Evolutionary conservation across 495 filamentous ascomycete genomes (phyloP).

Genomic region (Rusavskia elegans): DNA sequence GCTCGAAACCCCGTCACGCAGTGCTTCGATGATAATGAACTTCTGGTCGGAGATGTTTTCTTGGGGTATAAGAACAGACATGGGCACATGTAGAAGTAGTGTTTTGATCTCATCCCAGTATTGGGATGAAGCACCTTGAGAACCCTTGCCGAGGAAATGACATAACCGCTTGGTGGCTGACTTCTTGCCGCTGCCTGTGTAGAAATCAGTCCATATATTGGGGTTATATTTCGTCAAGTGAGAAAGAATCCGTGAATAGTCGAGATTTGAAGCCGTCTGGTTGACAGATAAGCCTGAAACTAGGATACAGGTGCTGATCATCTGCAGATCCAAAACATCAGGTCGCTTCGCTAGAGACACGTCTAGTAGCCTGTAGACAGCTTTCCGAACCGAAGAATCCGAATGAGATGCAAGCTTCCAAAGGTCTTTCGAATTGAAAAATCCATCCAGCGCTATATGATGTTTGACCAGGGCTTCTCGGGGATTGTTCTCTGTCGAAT

Average conservation of each 20-base stretch:
- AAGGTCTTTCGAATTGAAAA: constrained; percentile 49
- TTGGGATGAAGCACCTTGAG: constrained; percentile 47
- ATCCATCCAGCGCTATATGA: constrained; percentile 27
- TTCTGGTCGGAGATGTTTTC: constrained; percentile 16
- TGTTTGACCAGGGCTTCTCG: constrained; percentile 36
- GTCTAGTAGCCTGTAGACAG: constrained; percentile 52
- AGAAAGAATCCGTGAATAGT: constrained; percentile 47
- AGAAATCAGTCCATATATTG: constrained; percentile 57
- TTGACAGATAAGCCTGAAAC: constrained; percentile 47
- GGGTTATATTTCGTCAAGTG: constrained; percentile 45
- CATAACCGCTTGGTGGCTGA: constrained; percentile 44
- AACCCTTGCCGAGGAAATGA: constrained; percentile 69
- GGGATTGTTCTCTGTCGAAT: constrained; percentile 23
- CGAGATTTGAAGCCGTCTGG: constrained; percentile 57
- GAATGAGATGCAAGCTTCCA: constrained; percentile 58
- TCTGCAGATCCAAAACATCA: constrained; percentile 38
- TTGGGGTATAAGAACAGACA: constrained; percentile 27
- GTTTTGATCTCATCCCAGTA: constrained; percentile 56
- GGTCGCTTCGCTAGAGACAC: constrained; percentile 39
- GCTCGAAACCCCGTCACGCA: constrained; percentile 50
- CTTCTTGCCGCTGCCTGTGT: constrained; percentile 43
- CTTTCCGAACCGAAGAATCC: constrained; percentile 56
- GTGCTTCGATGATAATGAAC: constrained; percentile 37
- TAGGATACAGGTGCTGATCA: constrained; percentile 54
- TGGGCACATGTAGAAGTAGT: constrained; percentile 45